Base-by-base conservation (phyloP, 371 early-diverging fungal genomes). In the Umbelopsis sp. region DNA sequence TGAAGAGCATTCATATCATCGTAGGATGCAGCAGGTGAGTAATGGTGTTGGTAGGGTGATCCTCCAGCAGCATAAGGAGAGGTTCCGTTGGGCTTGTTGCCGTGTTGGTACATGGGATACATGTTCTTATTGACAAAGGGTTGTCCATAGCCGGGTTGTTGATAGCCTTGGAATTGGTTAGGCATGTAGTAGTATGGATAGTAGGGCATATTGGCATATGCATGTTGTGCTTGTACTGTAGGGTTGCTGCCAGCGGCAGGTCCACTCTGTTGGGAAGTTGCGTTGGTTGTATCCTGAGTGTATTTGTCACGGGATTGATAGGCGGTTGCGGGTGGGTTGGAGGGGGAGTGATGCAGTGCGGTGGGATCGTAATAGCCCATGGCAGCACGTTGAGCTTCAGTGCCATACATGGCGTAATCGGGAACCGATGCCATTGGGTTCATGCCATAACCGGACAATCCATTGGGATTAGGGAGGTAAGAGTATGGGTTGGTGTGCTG, bases 131-230 rank as follows among this genome's bases (percentile, higher is more conserved):
- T 88, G 72, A 86, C 81, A 67, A 87, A 92, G 11, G 89, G 92
- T 73, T 90, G 91, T 25, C 81, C 87, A 72, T 91, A 92, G 38
- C 82, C 80, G 10, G 87, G 84, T 70, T 86, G 86, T 69, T 88
- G 88, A 73, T 89, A 90, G 25, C 85, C 84, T 62, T 85, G 84
- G 80, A 86, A 93, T 79, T 93, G 92, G 77, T 87, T 87, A 32
- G 86, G 86, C 79, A 82, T 84, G 77, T 91, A 90, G 75, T 92
- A 93, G 79, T 93, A 91, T 29, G 92, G 90, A 76, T 90, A 89
- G 83, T 89, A 92, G 7, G 86, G 84, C 68, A 84, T 72, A 25
- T 77, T 79, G 65, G 73, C 73, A 53, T 81, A 81, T 25, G 74
- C 72, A 52, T 81, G 80, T 50, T 81, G 70, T 38, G 37, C 70